Base-by-base conservation (phyloP, 1,139 yeast species). In the Suhomyces panamericanus region DNA sequence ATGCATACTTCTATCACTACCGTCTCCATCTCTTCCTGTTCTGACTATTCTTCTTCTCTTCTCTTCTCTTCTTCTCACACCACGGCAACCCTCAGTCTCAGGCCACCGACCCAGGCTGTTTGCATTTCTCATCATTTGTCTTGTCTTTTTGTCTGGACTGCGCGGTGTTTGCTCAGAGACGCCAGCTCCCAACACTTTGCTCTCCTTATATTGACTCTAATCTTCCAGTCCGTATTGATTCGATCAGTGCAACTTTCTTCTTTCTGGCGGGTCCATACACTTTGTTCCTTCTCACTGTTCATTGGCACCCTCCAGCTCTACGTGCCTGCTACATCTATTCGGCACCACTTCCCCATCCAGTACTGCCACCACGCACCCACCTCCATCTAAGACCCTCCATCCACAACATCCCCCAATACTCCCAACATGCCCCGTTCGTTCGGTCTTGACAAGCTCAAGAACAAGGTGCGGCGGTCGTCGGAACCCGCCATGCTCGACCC, bases 381-480 rank as follows among this genome's bases (percentile, higher is more conserved):
- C n/a, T n/a, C n/a, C n/a, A n/a, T n/a, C n/a, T n/a, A n/a, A n/a
- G n/a, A n/a, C n/a, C n/a, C n/a, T n/a, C 17, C 17, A 17, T 32
- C 34, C 2, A 9, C 11, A 11, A 11, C 3, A 26, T 11, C n/a
- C 29, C 5, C 29, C 29, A 22, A 16, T 4, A 29, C 2, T 10
- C 24, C 33, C 15, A 27, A 22, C 27, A 44, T 44, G 48, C 44
- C 48, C 16, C 41, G 47, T 22, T 43, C 49, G 34, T 43, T 51
- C 33, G 43, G 49, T 28, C 44, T 52, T n/a, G 57, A 53, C 38
- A 49, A 49, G 46, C 42, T 53, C 33, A 53, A 52, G 47, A 41
- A 42, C 40, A 52, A 48, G 49, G 54, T 51, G 38, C 44, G 57
- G 37, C 42, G 57, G 34, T 49, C 53, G 16, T 49, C 54, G 11